Conservation (phyloP, 805 yeast genomes). For the Komagataella pastoris region DNA sequence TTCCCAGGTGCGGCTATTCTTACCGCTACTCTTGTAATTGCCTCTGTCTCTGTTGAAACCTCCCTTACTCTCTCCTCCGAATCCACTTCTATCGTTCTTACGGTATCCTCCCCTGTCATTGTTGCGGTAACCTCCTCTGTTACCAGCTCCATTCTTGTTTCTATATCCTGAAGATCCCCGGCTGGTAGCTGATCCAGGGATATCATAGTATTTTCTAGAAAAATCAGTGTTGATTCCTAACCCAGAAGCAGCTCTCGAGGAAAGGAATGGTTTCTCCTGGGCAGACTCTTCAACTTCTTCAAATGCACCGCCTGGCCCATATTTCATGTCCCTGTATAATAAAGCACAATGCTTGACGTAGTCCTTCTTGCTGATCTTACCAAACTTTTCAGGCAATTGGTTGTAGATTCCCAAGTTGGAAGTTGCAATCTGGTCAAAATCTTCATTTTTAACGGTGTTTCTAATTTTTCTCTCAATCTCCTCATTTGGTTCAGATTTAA, state of each 20-base stretch:
- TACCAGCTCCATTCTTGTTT: not conserved
- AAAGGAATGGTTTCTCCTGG: constrained; percentile 7
- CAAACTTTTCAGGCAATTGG: constrained; percentile 5
- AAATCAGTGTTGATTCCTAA: constrained; percentile 13
- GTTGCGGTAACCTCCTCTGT: not conserved
- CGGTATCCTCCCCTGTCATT: not conserved
- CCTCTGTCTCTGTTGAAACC: not conserved
- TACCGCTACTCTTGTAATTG: not conserved
- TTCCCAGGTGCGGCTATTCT: not conserved
- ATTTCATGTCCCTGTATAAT: constrained; percentile 4
- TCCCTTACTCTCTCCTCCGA: not conserved
- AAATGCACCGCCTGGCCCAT: not conserved
- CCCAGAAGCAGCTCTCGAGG: constrained; percentile 11
- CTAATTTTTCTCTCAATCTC: constrained; percentile 22
- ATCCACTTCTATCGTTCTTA: not conserved
- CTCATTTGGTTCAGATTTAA: constrained; percentile 21
- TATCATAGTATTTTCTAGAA: constrained; percentile 15
- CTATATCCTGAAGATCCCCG: not conserved
- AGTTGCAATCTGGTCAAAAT: constrained; percentile 1
- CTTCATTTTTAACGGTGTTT: constrained; percentile 13
- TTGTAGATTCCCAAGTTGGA: constrained; percentile 4
- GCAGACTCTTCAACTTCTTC: constrained; percentile 6
- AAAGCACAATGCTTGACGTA: constrained; percentile 5
- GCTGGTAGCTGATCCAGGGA: constrained; percentile 15
- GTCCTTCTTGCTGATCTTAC: constrained; percentile 2